Conservation (phyloP, 768 basidiomycete species). For the Rhodotorula diobovata region DNA sequence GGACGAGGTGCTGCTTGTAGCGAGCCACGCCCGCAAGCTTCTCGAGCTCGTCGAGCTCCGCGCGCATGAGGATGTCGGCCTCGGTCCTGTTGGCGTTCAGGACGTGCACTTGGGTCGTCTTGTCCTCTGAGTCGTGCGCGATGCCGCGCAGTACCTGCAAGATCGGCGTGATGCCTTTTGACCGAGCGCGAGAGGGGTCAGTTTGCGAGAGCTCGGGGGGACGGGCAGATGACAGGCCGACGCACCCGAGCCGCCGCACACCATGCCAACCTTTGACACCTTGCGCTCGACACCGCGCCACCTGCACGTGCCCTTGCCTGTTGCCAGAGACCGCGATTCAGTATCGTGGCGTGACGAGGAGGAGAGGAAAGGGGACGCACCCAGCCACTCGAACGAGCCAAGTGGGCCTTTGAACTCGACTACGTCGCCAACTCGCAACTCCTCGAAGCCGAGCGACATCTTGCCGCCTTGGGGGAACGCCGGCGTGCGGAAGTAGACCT, state of each 20-base stretch:
- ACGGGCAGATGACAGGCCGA: neutral
- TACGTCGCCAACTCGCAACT: conserved; percentile 54
- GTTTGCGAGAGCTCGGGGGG: neutral
- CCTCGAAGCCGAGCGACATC: conserved; percentile 55
- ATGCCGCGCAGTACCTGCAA: conserved; percentile 57
- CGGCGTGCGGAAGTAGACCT: conserved; percentile 38
- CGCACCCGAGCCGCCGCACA: conserved; percentile 59
- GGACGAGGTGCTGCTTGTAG: conserved; percentile 53
- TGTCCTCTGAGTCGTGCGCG: conserved; percentile 50
- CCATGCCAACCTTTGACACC: conserved; percentile 54
- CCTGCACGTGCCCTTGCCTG: conserved; percentile 45
- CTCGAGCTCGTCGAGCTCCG: conserved; percentile 53
- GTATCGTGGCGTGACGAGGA: neutral
- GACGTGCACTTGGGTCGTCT: conserved; percentile 52
- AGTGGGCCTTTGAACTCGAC: conserved; percentile 61
- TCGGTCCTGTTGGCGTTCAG: conserved; percentile 54
- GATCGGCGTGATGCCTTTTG: conserved; percentile 58
- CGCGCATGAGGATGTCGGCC: conserved; percentile 56
- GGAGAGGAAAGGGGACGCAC: conserved; percentile 34
- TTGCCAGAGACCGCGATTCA: neutral
- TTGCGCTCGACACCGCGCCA: conserved; percentile 49
- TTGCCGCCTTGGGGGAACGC: conserved; percentile 52
- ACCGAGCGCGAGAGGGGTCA: neutral
- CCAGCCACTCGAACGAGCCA: conserved; percentile 58
- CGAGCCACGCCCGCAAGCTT: conserved; percentile 37